Conservation (phyloP, 1,284 basidiomycete species). For the Anthracocystis panici-leucophaei region DNA sequence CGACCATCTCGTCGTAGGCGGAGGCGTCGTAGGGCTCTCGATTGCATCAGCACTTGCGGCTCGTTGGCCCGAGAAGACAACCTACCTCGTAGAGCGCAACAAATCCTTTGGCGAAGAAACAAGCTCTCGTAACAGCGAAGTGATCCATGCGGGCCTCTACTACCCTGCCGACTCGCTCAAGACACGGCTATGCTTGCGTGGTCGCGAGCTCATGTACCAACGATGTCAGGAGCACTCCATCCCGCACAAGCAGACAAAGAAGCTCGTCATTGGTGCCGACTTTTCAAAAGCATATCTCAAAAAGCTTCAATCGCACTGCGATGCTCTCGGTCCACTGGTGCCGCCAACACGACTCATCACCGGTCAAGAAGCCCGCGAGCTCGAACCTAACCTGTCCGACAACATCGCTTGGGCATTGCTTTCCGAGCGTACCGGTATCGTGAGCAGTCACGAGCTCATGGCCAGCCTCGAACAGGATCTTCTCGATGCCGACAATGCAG, state of each 20-base stretch:
- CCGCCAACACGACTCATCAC: slow-evolving; percentile 75
- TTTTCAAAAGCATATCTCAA: slow-evolving; percentile 50
- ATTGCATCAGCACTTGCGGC: slow-evolving; percentile 81
- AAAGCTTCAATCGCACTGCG: slow-evolving; percentile 50
- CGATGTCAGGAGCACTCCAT: slow-evolving; percentile 79
- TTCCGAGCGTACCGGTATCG: slow-evolving; percentile 89
- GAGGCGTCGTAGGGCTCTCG: slow-evolving; percentile 89
- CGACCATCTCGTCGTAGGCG: slow-evolving; percentile 94
- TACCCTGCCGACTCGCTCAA: slow-evolving; percentile 89
- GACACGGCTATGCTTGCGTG: slow-evolving; percentile 86
- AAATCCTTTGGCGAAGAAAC: slow-evolving; percentile 65
- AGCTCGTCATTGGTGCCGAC: slow-evolving; percentile 72
- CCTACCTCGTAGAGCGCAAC: slow-evolving; percentile 87
- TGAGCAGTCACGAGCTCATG: slow-evolving; percentile 85
- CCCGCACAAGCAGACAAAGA: slow-evolving; percentile 81
- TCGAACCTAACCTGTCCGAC: slow-evolving; percentile 84
- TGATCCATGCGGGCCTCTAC: slow-evolving; percentile 81
- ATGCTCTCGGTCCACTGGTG: slow-evolving; percentile 68
- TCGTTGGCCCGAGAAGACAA: slow-evolving; percentile 79
- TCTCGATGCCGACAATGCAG: slow-evolving; percentile 77
- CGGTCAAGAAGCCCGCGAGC: slow-evolving; percentile 78
- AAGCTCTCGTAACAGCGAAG: slow-evolving; percentile 89
- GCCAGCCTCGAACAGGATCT: slow-evolving; percentile 84
- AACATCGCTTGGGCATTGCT: slow-evolving; percentile 81
- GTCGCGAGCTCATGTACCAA: slow-evolving; percentile 85